phyloP scores from a whole-genome alignment of 2,329 filamentous ascomycete genomes.

The Alternaria rosae region DNA sequence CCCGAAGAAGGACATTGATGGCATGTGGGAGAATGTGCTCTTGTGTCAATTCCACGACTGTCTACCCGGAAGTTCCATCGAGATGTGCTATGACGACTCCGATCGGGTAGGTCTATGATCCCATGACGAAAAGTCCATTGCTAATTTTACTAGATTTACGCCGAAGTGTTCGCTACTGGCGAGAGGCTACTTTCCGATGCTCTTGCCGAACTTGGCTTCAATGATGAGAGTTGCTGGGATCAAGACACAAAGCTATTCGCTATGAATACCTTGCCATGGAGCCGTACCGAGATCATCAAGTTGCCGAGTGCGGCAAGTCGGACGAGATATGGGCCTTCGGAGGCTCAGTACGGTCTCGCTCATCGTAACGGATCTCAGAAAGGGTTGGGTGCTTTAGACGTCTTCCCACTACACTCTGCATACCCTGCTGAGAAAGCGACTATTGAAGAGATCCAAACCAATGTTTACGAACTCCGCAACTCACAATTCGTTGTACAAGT shows the following conservation, averaged over 20 bases:
- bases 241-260: constrained; percentile 63
- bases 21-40: constrained; percentile 92
- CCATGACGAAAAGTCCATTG: neutral
- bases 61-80: constrained; percentile 90
- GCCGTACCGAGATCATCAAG: constrained; percentile 75
- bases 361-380: constrained; percentile 44
- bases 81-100: constrained; percentile 98
- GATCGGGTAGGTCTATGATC: constrained; percentile 64
- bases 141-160: constrained; percentile 68
- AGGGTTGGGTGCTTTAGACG: constrained; percentile 53
- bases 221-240: constrained; percentile 52
- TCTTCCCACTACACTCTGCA: constrained; percentile 35
- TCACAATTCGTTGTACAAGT: constrained; percentile 77
- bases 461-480: constrained; percentile 81
- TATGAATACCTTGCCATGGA: constrained; percentile 89
- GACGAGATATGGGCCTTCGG: constrained; percentile 31
- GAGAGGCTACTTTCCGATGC: constrained; percentile 75
- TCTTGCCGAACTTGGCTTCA: constrained; percentile 70
- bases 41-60: constrained; percentile 99
- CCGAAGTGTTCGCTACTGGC: constrained; percentile 79
- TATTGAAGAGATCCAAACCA: constrained; percentile 61
- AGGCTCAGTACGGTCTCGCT: constrained; percentile 48
- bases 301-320: constrained; percentile 56
- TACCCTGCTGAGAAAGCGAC: constrained; percentile 49
- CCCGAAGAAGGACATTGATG: constrained; percentile 90